Evolutionary conservation across 2,329 filamentous ascomycete species (phyloP), one percentile per base, ranked within the genome.

Genomic region (Hirsutella thompsonii): DNA sequence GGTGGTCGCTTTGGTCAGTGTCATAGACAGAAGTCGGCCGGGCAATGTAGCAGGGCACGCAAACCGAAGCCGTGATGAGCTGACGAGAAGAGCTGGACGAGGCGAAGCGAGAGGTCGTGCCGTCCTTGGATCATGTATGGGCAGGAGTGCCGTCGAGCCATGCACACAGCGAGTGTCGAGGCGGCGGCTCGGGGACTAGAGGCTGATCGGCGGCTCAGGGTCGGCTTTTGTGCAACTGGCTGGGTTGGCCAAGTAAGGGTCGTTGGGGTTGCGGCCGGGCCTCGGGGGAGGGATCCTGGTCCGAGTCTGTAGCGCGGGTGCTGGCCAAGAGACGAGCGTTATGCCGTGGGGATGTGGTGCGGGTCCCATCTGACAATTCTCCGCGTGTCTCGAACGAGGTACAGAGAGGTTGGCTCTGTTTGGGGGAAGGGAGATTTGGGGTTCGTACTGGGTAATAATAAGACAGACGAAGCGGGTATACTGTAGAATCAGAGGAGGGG

Each of bases 181-280:
- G 44, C 39, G 40, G 49, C 50, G 49, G 52, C 51, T 53, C 53
- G 35, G 21, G 14, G 10, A 48, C 52, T 43, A 49, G 48, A 54
- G 50, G 51, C 54, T 55, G 56, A 56, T 61, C 55, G 57, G 57
- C 61, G 61, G 63, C 59, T 62, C 57, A 55, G 53, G 50, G 56
- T 62, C 60, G 61, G 62, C 56, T 67, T 67, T 69, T 69, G 68
- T 71, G 67, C 60, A 61, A 69, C 66, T 68, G 62, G 19, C 58
- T 57, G 57, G 58, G 46, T 52, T 48, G 64, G 61, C 61, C 59
- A 58, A 57, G 54, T 58, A 59, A 61, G 61, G 58, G 63, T 46
- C 47, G 58, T 55, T 60, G 61, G 59, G 58, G 57, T 59, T 60
- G 57, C 49, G 48, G 54, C 58, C 59, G 58, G 57, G 58, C 55